phyloP scores from a whole-genome alignment of 768 basidiomycete species.

The Agrocybe praecox region DNA sequence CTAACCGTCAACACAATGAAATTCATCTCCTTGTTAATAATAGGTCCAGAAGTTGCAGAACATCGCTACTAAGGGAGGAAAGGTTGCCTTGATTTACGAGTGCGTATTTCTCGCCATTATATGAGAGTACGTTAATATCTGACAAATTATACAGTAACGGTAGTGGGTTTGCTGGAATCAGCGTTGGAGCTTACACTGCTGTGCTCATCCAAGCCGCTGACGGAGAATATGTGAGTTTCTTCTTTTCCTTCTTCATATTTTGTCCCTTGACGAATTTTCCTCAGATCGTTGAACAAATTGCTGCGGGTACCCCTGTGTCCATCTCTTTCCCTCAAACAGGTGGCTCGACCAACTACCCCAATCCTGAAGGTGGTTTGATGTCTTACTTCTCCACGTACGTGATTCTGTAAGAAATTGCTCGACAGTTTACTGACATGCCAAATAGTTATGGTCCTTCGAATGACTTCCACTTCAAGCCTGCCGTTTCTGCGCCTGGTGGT shows the following conservation, averaged over 20 bases:
- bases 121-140: background rate
- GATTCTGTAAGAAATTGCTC: background rate
- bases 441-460: slow-evolving; percentile 58
- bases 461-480: slow-evolving; percentile 57
- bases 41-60: slow-evolving; percentile 55
- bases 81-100: slow-evolving; percentile 56
- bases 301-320: slow-evolving; percentile 40
- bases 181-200: slow-evolving; percentile 46
- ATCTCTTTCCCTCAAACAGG: slow-evolving; percentile 52
- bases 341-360: slow-evolving; percentile 43
- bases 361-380: slow-evolving; percentile 55
- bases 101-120: slow-evolving; percentile 27
- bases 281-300: slow-evolving; percentile 54
- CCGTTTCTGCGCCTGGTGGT: slow-evolving; percentile 50
- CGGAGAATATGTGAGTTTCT: slow-evolving; percentile 51
- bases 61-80: slow-evolving; percentile 53
- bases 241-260: background rate
- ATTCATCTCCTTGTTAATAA: background rate
- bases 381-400: slow-evolving; percentile 48
- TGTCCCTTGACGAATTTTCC: background rate
- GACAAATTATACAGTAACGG: slow-evolving; percentile 41
- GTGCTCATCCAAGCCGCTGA: slow-evolving; percentile 56
- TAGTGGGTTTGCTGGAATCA: slow-evolving; percentile 43
- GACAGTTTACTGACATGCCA: background rate
- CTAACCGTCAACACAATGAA: background rate